These are phyloP conservation scores for Paraconiothyrium brasiliense DNA, from an alignment of 2,329 filamentous ascomycete species.

Conservation along the genomic window DNA sequence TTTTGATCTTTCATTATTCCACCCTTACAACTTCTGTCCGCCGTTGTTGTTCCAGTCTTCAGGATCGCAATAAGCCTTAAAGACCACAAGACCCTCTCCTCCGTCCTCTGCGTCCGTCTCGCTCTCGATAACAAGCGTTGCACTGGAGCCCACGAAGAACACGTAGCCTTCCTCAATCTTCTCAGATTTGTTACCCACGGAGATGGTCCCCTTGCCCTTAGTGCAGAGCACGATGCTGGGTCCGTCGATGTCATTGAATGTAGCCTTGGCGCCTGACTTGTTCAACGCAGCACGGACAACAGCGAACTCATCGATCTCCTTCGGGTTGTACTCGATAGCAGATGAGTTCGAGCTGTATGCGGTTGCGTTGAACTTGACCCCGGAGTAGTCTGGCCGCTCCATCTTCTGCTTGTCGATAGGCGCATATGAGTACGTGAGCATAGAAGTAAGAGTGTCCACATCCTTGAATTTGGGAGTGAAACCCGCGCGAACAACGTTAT, in stretches of 20 bases:
- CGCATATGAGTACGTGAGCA: slow-evolving; percentile 95
- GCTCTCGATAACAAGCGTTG: slow-evolving; percentile 81
- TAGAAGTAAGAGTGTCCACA: slow-evolving; percentile 83
- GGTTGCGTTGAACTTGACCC: slow-evolving; percentile 79
- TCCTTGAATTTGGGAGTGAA: slow-evolving; percentile 99
- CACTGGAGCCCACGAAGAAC: slow-evolving; percentile 80
- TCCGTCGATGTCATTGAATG: slow-evolving; percentile 85
- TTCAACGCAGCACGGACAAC: slow-evolving; percentile 84
- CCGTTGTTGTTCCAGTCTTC: slow-evolving; percentile 19
- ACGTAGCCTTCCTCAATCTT: slow-evolving; percentile 65
- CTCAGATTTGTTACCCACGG: slow-evolving; percentile 82
- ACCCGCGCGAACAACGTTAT: slow-evolving; percentile 96
- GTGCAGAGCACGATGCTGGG: slow-evolving; percentile 96
- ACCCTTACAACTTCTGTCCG: slow-evolving; percentile 39
- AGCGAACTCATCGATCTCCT: slow-evolving; percentile 95
- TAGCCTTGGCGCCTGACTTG: slow-evolving; percentile 77
- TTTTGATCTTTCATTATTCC: background rate
- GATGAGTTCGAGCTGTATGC: slow-evolving; percentile 82
- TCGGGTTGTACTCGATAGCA: slow-evolving; percentile 85
- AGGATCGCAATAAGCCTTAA: slow-evolving; percentile 88
- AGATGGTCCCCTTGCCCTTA: slow-evolving; percentile 80
- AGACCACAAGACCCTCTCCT: slow-evolving; percentile 78
- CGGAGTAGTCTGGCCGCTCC: slow-evolving; percentile 83
- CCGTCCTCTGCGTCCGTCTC: slow-evolving; percentile 55
- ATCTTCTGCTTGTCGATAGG: slow-evolving; percentile 97